A percentile compares a stretch with the other conserved stretches of the same genome.
Conservation (phyloP, 176 grass and related monocot species). For the Cenchrus purpureus region DNA sequence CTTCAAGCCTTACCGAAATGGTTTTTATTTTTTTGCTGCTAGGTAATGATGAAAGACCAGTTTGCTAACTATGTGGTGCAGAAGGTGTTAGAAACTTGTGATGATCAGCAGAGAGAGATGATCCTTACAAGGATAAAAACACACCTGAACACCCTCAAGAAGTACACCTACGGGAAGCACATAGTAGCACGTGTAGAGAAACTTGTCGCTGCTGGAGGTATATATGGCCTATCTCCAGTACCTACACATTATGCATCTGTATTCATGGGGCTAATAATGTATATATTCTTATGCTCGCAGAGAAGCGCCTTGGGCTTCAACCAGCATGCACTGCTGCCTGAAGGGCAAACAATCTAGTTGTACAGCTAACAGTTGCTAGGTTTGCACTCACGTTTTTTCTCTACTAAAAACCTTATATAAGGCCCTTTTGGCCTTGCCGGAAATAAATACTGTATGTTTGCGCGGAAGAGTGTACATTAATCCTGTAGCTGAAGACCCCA, state of each 20-base stretch:
- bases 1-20: not conserved
- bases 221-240: not conserved
- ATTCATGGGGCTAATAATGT: not conserved
- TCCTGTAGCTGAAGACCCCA: conserved; percentile 52
- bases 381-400: conserved; percentile 58
- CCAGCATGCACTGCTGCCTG: conserved; percentile 47
- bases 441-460: conserved; percentile 59
- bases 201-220: conserved; percentile 88
- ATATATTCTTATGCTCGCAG: conserved; percentile 37
- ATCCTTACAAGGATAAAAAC: conserved; percentile 83
- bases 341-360: conserved; percentile 54
- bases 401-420: conserved; percentile 44
- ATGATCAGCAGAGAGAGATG: conserved; percentile 84
- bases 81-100: conserved; percentile 90
- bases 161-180: conserved; percentile 91
- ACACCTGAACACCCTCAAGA: conserved; percentile 87
- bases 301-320: conserved; percentile 76
- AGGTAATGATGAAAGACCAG: conserved; percentile 98
- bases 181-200: conserved; percentile 89
- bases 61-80: conserved; percentile 93
- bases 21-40: conserved; percentile 22
- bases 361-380: conserved; percentile 86
- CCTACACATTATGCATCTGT: not conserved
- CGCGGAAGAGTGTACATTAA: conserved; percentile 59
- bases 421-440: conserved; percentile 42